Base-by-base conservation (phyloP, 1,139 yeast genomes). In the Kluyveromyces sp. region DNA sequence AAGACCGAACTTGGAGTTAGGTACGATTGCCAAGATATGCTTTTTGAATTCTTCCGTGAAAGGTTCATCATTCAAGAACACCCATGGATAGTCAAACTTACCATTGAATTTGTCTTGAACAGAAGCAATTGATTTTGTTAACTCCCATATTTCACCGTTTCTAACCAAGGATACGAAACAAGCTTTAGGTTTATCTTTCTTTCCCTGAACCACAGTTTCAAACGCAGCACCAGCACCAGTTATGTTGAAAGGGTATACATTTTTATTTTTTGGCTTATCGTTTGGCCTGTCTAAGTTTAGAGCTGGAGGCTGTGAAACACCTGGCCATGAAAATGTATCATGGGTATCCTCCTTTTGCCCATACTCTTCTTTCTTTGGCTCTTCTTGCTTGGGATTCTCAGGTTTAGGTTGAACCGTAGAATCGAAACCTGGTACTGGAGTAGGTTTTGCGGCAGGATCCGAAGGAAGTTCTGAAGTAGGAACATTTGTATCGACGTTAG, bases 141-240 rank as follows among this genome's bases (percentile, higher is more conserved):
- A 67, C 2, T 72, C 73, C 63, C 71, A 68, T 42, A 84, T 63
- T 53, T 87, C 95, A n/a, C 69, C 61, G 65, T 87, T 85, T 53
- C 92, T 72, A 36, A 87, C 89, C 44, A 87, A 67, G 4, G 87
- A 74, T 48, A 87, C 80, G 55, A 87, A 77, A 1, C 89, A 79
- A 6, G 92, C 94, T 55, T 75, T 78, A 43, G 75, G 37, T 25
- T 37, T 44, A 6, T 29, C 25, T n/a, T 31, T 27, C 7, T 25
- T 34, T 15, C 43, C 43, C 15, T 41, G 33, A 10, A 41, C 39
- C n/a, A 41, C 21, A n/a, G 27, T 15, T 3, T 48, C 39, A 29
- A 34, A 39, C 8, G 30, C 43, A 27, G 49, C 47, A 3, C 44
- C 45, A 25, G 10, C n/a, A 7, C 45, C 45, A 2, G 36, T 32